These are phyloP conservation scores for Nepenthes mirabilis DNA, from an alignment of 148 eudicot genomes.

Conservation along the genomic window DNA sequence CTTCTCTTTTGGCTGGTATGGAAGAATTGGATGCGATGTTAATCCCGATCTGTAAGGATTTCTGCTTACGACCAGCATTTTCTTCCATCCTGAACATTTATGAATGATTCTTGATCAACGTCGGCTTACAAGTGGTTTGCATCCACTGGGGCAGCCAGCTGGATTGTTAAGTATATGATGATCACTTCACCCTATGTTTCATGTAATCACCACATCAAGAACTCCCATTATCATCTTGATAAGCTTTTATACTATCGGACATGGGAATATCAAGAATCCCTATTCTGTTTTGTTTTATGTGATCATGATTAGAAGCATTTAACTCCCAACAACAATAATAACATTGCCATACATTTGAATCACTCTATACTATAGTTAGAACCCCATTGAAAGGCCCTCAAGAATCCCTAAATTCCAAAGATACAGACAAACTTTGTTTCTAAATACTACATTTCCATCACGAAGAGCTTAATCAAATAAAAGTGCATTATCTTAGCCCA, in stretches of 20 bases:
- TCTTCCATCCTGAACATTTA: slow-evolving; percentile 7
- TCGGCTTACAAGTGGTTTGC: slow-evolving; percentile 12
- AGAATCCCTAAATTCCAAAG: no score
- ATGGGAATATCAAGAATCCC: neutral
- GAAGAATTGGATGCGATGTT: slow-evolving; percentile 15
- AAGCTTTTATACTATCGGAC: slow-evolving; percentile 19
- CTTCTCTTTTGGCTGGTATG: slow-evolving; percentile 13
- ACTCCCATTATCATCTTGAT: slow-evolving; percentile 20
- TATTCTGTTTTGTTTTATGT: no score
- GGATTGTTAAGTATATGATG: slow-evolving; percentile 24
- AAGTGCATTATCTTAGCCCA: no score
- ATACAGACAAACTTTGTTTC: no score
- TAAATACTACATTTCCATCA: no score
- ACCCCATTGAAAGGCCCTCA: no score
- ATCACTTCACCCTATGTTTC: slow-evolving; percentile 1
- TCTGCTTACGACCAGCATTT: slow-evolving; percentile 6
- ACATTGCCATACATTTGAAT: no score
- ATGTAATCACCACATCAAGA: slow-evolving; percentile 4
- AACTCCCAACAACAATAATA: no score
- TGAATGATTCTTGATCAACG: slow-evolving; percentile 9
- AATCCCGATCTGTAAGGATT: slow-evolving; percentile 3
- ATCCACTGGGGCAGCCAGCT: slow-evolving; percentile 59
- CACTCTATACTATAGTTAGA: no score
- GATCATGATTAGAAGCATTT: no score
- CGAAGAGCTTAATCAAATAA: no score